Conservation (phyloP, 179 eudicot species). For the Spinacia oleracea region DNA sequence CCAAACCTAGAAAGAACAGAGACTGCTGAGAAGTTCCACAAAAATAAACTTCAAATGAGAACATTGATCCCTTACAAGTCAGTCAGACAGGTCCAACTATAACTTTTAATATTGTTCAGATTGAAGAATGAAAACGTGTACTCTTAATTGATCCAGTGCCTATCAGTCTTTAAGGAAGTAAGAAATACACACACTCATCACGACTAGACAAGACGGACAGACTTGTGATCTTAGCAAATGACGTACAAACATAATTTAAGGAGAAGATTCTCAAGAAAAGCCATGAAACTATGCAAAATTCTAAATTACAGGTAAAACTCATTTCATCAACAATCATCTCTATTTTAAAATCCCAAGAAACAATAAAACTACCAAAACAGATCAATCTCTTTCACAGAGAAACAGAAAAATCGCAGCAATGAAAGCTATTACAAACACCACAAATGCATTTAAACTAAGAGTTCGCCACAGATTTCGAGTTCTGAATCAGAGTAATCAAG, state of each 20-base stretch:
- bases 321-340: not conserved
- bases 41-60: slow-evolving; percentile 3
- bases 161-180: not conserved
- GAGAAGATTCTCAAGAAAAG: not conserved
- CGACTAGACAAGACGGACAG: not conserved
- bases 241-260: not conserved
- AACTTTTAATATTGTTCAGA: not conserved
- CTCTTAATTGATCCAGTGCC: not conserved
- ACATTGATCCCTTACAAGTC: slow-evolving; percentile 2
- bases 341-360: not conserved
- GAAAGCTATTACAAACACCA: not conserved
- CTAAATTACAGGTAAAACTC: not conserved
- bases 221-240: not conserved
- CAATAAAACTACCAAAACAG: not conserved
- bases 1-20: slow-evolving; percentile 58
- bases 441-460: not conserved
- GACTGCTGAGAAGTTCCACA: not conserved
- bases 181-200: not conserved
- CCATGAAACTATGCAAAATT: not conserved
- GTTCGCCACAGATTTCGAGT: not conserved
- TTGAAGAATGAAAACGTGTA: not conserved
- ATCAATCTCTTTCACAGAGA: not conserved
- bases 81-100: not conserved
- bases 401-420: not conserved
- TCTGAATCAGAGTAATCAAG: not conserved